A percentile compares a stretch with the other conserved stretches of the same genome.
Evolutionary conservation across 352 stramenopile genomes (phyloP).

Genomic region (Phytophthora ohioensis): DNA sequence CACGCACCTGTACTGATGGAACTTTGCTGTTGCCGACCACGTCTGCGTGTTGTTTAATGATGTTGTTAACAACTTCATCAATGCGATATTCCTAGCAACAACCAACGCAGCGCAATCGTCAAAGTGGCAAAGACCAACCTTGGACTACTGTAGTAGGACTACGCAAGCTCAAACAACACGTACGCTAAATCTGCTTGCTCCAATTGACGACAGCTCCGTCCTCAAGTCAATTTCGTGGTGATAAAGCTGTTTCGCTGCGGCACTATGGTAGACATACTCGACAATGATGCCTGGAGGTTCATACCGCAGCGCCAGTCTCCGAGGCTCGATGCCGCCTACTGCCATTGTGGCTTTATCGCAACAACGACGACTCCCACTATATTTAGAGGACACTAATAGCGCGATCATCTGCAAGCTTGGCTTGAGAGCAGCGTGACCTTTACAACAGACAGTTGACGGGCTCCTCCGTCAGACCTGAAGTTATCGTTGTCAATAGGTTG

Average conservation of each 20-base stretch:
- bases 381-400: slow-evolving; percentile 12
- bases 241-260: slow-evolving; percentile 47
- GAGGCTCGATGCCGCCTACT: slow-evolving; percentile 49
- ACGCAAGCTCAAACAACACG: neutral
- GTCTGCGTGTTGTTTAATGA: slow-evolving; percentile 48
- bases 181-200: slow-evolving; percentile 26
- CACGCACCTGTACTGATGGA: slow-evolving; percentile 50
- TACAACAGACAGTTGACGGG: too few relatives aligned
- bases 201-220: slow-evolving; percentile 16
- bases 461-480: too few relatives aligned
- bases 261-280: slow-evolving; percentile 54
- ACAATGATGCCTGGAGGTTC: slow-evolving; percentile 63
- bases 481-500: too few relatives aligned
- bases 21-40: slow-evolving; percentile 57
- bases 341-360: neutral
- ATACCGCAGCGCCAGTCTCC: slow-evolving; percentile 65
- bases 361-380: slow-evolving; percentile 2
- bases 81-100: slow-evolving; percentile 38
- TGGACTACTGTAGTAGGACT: neutral
- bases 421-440: too few relatives aligned
- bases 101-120: neutral
- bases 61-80: slow-evolving; percentile 46
- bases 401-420: too few relatives aligned
- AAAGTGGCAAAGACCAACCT: neutral
- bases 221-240: slow-evolving; percentile 71